A percentile compares a stretch with the other conserved stretches of the same genome.
Conservation (phyloP, 805 yeast species). For the Tanozyma kutaoensis region DNA sequence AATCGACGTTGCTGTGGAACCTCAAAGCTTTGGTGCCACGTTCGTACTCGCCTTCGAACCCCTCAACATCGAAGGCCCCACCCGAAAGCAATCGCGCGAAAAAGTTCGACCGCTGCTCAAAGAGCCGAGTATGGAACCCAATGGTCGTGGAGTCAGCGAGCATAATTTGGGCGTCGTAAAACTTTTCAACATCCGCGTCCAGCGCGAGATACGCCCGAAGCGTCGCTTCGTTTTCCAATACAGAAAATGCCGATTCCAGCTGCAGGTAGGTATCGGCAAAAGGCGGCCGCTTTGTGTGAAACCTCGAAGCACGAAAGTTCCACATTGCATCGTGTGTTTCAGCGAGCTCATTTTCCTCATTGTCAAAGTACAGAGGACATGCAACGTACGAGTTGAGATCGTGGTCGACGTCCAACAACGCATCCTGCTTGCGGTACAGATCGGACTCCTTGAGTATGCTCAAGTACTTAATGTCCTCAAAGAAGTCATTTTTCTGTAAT, state of each 20-base stretch:
- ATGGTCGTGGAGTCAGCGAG: conserved; percentile 9
- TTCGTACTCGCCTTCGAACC: conserved; percentile 11
- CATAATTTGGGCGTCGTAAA: conserved; percentile 21
- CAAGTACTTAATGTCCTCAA: conserved; percentile 38
- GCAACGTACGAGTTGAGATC: conserved; percentile 13
- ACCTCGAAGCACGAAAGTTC: no score
- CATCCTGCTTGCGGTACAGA: conserved; percentile 24
- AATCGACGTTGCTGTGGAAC: conserved; percentile 11
- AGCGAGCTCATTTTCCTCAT: conserved; percentile 2
- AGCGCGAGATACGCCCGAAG: no score
- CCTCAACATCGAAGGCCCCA: conserved; percentile 12
- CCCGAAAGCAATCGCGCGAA: conserved; percentile 11
- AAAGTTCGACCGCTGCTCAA: conserved; percentile 16
- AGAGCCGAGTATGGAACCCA: conserved; percentile 22
- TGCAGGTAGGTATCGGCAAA: no score
- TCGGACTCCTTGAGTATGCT: conserved; percentile 31
- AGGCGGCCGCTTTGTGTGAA: no score
- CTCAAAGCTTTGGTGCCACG: conserved; percentile 4
- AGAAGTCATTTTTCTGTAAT: conserved; percentile 31
- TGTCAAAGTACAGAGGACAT: conserved; percentile 2
- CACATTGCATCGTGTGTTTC: background rate
- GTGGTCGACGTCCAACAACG: conserved; percentile 20
- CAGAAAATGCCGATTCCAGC: no score
- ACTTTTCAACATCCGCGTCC: no score
- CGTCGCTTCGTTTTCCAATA: no score